Evolutionary conservation across 306 rosid genomes (phyloP).

Genomic region (Lathyrus oleraceus): DNA sequence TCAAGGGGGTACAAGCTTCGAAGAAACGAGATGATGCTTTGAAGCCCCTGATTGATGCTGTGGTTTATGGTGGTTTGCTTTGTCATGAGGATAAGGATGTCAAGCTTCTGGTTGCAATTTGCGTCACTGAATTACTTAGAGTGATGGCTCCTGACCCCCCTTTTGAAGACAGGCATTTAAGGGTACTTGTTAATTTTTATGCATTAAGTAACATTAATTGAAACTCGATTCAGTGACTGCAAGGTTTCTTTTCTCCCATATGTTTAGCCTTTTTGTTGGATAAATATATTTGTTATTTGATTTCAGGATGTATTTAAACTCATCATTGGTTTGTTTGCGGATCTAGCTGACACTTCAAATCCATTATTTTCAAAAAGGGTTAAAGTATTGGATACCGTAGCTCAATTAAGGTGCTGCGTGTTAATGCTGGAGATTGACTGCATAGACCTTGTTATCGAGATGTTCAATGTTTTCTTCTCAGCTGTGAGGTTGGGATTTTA

Average conservation of each 20-base stretch:
- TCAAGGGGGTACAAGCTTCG: constrained; percentile 40
- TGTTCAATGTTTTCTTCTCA: constrained; percentile 77
- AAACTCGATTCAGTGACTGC: not conserved
- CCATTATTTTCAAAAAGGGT: constrained; percentile 73
- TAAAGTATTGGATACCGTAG: constrained; percentile 77
- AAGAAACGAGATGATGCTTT: constrained; percentile 47
- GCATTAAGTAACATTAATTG: not conserved
- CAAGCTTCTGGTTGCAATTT: constrained; percentile 73
- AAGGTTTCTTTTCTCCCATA: not conserved
- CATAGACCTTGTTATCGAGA: constrained; percentile 65
- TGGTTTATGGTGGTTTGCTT: constrained; percentile 58
- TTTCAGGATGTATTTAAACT: constrained; percentile 75
- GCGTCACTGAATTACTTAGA: constrained; percentile 70
- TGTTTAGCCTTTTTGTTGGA: not conserved
- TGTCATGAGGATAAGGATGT: constrained; percentile 77
- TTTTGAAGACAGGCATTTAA: constrained; percentile 62
- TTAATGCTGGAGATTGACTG: constrained; percentile 82
- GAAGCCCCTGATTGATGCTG: constrained; percentile 53
- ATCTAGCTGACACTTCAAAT: constrained; percentile 66
- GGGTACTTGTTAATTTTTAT: constrained; percentile 46
- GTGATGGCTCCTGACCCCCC: constrained; percentile 87
- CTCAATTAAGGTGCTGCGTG: constrained; percentile 74
- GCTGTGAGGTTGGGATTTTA: constrained; percentile 60
- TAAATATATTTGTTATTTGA: constrained; percentile 22
- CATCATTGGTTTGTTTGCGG: constrained; percentile 62